Evolutionary conservation across 2,329 filamentous ascomycete species (phyloP).

Genomic region (Diaporthe eres): DNA sequence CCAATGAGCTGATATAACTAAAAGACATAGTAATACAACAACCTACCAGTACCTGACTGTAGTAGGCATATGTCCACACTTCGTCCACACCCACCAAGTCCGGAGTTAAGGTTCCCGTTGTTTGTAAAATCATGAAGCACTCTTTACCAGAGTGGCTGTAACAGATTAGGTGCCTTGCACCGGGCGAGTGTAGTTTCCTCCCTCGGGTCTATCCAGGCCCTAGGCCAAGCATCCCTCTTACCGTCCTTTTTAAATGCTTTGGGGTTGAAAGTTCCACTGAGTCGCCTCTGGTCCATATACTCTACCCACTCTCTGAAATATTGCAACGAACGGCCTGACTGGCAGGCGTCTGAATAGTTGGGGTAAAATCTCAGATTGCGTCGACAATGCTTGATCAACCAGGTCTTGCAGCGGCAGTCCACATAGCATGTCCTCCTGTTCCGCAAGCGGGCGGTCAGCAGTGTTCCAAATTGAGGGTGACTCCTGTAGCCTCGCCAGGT

Average conservation of each 20-base stretch:
- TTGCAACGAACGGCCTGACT: not conserved
- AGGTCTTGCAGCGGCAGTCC: not conserved
- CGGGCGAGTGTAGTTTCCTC: not conserved
- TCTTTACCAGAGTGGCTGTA: not conserved
- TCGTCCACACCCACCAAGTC: not conserved
- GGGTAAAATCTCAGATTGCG: slow-evolving; percentile 11
- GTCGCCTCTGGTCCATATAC: not conserved
- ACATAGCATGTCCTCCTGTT: slow-evolving; percentile 4
- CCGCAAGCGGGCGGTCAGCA: not conserved
- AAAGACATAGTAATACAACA: no score
- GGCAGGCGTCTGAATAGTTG: not conserved
- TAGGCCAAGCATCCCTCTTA: not conserved
- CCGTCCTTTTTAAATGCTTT: not conserved
- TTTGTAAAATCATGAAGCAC: not conserved
- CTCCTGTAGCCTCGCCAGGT: not conserved
- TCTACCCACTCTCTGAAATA: not conserved
- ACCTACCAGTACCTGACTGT: no score
- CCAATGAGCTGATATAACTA: no score
- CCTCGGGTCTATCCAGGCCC: not conserved
- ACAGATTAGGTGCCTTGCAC: not conserved
- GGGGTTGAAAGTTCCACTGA: not conserved
- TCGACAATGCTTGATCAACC: not conserved
- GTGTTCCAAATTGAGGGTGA: not conserved
- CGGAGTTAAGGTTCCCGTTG: not conserved
- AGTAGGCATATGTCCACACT: not conserved